Conservation (phyloP, 495 filamentous ascomycete species). For the Niebla homalea region DNA sequence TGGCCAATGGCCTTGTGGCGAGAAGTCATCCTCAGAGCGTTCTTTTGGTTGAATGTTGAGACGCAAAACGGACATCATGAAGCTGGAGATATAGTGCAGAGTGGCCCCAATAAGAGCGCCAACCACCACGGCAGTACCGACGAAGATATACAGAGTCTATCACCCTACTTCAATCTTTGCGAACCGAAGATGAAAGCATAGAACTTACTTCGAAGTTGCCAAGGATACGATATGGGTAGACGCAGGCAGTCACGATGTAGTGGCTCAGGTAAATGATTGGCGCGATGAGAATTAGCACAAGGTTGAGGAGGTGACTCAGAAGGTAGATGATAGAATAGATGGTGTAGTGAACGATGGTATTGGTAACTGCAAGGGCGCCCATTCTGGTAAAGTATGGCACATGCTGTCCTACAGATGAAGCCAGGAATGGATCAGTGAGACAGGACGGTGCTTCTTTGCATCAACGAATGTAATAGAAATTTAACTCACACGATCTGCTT, state of each 20-base stretch:
- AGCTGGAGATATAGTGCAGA: constrained; percentile 27
- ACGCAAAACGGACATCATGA: constrained; percentile 4
- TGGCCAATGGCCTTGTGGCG: constrained; percentile 9
- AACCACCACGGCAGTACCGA: constrained; percentile 45
- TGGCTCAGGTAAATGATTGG: constrained; percentile 35
- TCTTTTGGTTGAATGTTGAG: constrained; percentile 2
- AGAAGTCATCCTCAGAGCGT: background rate
- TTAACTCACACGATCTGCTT: no score
- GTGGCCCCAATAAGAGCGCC: constrained; percentile 39
- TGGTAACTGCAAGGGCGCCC: constrained; percentile 18
- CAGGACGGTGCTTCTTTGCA: no score
- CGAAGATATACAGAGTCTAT: constrained; percentile 52
- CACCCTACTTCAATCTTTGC: constrained; percentile 13
- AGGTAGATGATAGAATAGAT: constrained; percentile 26
- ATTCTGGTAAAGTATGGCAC: constrained; percentile 6
- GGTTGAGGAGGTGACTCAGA: constrained; percentile 7
- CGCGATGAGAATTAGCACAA: constrained; percentile 25
- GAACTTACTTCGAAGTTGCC: constrained; percentile 49
- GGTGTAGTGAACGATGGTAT: constrained; percentile 24
- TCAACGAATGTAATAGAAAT: no score
- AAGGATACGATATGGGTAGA: constrained; percentile 33
- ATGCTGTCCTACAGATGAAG: constrained; percentile 11
- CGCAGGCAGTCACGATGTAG: constrained; percentile 22
- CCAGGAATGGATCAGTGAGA: no score
- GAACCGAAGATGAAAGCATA: constrained; percentile 7